phyloP scores from a whole-genome alignment of 169 alveolate species.

The Plasmodium vivax region DNA sequence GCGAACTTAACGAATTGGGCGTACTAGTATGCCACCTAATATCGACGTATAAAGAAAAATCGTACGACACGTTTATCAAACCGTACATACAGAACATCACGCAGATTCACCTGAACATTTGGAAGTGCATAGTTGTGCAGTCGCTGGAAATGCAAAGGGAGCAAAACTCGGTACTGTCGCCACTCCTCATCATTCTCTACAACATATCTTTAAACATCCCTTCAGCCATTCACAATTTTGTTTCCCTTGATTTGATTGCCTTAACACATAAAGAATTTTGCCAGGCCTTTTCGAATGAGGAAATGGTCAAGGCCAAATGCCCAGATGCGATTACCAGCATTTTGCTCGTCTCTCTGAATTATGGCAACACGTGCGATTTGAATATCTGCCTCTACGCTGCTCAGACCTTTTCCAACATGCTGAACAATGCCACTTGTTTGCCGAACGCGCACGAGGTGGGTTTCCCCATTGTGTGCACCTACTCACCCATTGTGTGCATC shows the following conservation, averaged over 20 bases:
- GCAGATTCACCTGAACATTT: constrained; percentile 39
- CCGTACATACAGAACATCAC: constrained; percentile 69
- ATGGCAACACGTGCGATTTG: constrained; percentile 44
- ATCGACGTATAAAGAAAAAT: constrained; percentile 69
- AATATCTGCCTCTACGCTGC: constrained; percentile 49
- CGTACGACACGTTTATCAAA: constrained; percentile 42
- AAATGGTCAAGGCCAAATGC: constrained; percentile 31
- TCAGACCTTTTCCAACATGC: constrained; percentile 47
- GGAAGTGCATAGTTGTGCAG: constrained; percentile 71
- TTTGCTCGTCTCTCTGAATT: constrained; percentile 53
- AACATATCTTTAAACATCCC: constrained; percentile 71
- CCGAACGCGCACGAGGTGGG: constrained; percentile 37
- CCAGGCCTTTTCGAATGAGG: constrained; percentile 48
- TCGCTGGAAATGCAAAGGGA: constrained; percentile 75
- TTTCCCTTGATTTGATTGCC: constrained; percentile 52
- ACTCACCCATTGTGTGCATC: background rate
- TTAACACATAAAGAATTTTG: constrained; percentile 60
- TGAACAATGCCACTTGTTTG: constrained; percentile 55
- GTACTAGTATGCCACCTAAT: constrained; percentile 66
- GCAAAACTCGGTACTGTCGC: constrained; percentile 66
- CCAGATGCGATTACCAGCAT: constrained; percentile 68
- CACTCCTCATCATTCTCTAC: constrained; percentile 27
- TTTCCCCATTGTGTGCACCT: background rate
- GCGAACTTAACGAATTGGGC: constrained; percentile 54
- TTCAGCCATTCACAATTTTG: constrained; percentile 33